phyloP scores from a whole-genome alignment of 139 green algal species.

The Micractinium sp. region DNA sequence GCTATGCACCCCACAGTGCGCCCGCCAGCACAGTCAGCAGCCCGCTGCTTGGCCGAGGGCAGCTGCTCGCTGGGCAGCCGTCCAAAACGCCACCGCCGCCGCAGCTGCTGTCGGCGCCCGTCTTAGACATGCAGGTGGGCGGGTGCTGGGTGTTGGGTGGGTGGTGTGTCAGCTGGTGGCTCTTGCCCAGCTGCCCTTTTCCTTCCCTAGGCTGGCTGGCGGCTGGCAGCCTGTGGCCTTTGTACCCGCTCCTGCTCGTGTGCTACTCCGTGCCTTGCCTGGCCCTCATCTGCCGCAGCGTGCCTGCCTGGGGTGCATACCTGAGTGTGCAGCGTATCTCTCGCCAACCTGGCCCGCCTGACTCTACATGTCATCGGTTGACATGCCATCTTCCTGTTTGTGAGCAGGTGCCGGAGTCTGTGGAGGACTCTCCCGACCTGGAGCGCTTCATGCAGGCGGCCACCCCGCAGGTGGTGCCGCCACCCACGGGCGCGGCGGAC shows the following conservation, averaged over 20 bases:
- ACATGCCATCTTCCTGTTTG: not conserved
- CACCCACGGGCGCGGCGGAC: not conserved
- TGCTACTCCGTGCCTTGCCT: too few relatives aligned
- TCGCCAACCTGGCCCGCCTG: too few relatives aligned
- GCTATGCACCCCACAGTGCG: not conserved
- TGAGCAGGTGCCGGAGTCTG: slow-evolving; percentile 23
- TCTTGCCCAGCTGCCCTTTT: too few relatives aligned
- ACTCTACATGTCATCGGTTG: too few relatives aligned
- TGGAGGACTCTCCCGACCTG: slow-evolving; percentile 41
- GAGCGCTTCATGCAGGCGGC: slow-evolving; percentile 45
- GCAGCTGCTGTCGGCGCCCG: not conserved
- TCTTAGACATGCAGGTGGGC: slow-evolving; percentile 9
- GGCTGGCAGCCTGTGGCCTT: too few relatives aligned
- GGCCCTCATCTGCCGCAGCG: too few relatives aligned
- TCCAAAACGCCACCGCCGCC: slow-evolving; percentile 9
- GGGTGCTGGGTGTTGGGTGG: too few relatives aligned
- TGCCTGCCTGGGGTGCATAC: too few relatives aligned
- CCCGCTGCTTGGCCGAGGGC: not conserved
- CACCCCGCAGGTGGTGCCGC: slow-evolving; percentile 32
- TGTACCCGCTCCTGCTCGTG: too few relatives aligned
- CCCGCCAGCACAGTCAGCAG: slow-evolving; percentile 14
- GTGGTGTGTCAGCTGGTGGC: too few relatives aligned
- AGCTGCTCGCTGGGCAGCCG: not conserved
- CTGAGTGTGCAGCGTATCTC: too few relatives aligned
- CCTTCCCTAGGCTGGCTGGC: too few relatives aligned